Evolutionary conservation across 2,329 filamentous ascomycete species (phyloP).

Genomic region (Stachybotrys chlorohalonatus): DNA sequence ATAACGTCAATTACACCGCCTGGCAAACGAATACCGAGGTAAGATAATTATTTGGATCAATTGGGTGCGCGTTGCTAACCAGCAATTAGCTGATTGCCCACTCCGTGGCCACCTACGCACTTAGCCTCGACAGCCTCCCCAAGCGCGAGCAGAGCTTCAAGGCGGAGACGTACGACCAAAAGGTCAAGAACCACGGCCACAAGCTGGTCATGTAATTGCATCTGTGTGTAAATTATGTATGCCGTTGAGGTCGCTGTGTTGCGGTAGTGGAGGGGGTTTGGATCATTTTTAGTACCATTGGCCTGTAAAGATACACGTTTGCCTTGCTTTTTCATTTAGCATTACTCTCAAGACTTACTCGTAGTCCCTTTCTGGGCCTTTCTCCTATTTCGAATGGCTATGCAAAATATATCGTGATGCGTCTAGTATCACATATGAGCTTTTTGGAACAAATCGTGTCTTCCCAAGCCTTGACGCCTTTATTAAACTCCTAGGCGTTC

Average conservation of each 20-base stretch:
- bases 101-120: conserved; percentile 61
- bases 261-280: too few relatives aligned
- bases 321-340: neutral
- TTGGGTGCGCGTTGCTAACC: neutral
- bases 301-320: neutral
- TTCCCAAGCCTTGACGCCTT: too few relatives aligned
- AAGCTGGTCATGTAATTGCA: conserved; percentile 33
- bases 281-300: too few relatives aligned
- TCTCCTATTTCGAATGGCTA: too few relatives aligned
- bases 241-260: neutral
- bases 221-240: too few relatives aligned
- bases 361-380: too few relatives aligned
- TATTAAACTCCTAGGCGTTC: too few relatives aligned
- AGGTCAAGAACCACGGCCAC: conserved; percentile 39
- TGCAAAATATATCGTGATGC: too few relatives aligned
- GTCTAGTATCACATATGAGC: too few relatives aligned
- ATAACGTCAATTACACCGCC: conserved; percentile 49
- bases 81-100: conserved; percentile 52
- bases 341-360: neutral
- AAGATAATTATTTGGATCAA: conserved; percentile 8
- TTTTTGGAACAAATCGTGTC: too few relatives aligned
- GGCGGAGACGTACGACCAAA: conserved; percentile 18
- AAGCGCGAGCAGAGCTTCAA: conserved; percentile 29
- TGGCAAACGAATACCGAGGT: conserved; percentile 55
- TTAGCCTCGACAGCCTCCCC: conserved; percentile 57